Percentiles rank a stretch among this genome's conserved stretches.
phyloP scores from a whole-genome alignment of 2,329 filamentous ascomycete species.

The Geosmithia putterillii region DNA sequence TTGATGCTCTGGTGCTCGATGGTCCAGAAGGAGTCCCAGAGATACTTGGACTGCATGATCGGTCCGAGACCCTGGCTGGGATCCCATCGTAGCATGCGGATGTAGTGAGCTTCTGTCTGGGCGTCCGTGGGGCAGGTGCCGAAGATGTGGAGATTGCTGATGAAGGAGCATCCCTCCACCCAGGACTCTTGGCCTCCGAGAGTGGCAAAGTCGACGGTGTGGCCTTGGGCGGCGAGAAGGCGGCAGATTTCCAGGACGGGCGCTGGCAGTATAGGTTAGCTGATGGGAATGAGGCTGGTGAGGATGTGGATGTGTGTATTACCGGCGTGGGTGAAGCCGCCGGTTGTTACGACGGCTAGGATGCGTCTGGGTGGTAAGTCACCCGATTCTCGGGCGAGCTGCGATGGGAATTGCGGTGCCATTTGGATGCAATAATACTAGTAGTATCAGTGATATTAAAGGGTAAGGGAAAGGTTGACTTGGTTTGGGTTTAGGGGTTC shows the following conservation, averaged over 20 bases:
- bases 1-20: conserved; percentile 10
- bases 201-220: conserved; percentile 24
- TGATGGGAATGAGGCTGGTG: not conserved
- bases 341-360: conserved; percentile 19
- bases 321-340: conserved; percentile 23
- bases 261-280: conserved; percentile 7
- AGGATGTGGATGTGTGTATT: not conserved
- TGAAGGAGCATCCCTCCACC: conserved; percentile 15
- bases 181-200: conserved; percentile 21
- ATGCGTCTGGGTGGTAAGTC: conserved; percentile 7
- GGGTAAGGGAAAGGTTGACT: too few relatives aligned
- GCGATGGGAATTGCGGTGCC: too few relatives aligned
- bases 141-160: conserved; percentile 16
- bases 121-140: conserved; percentile 15
- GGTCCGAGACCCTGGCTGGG: conserved; percentile 15
- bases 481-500: too few relatives aligned
- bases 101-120: conserved; percentile 18
- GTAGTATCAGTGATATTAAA: too few relatives aligned
- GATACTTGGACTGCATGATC: conserved; percentile 20
- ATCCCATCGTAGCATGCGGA: conserved; percentile 19
- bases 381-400: too few relatives aligned
- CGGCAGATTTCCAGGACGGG: conserved; percentile 21
- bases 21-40: conserved; percentile 24
- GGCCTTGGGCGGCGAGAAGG: conserved; percentile 18
- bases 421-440: too few relatives aligned